Evolutionary conservation across 2,329 filamentous ascomycete species (phyloP).

Genomic region (Harringtonia lauricola): DNA sequence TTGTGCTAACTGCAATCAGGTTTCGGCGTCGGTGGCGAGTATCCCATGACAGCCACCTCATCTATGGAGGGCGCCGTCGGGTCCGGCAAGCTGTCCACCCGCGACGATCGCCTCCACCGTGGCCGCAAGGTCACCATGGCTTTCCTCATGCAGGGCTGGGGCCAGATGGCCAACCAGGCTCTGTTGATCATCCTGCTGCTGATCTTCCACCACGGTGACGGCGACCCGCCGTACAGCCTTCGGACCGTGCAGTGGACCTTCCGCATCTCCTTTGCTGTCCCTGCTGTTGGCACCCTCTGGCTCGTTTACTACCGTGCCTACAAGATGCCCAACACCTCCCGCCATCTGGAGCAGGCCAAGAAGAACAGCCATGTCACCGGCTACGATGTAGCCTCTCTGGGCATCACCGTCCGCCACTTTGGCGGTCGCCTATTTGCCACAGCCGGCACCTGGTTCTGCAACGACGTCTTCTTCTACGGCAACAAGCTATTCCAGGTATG

Average conservation of each 20-base stretch:
- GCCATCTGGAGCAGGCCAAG: slow-evolving; percentile 73
- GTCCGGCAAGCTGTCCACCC: slow-evolving; percentile 78
- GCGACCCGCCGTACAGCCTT: slow-evolving; percentile 65
- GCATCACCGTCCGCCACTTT: slow-evolving; percentile 70
- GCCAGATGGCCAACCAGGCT: slow-evolving; percentile 89
- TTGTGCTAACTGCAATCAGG: slow-evolving; percentile 16
- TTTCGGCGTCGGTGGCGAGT: slow-evolving; percentile 69
- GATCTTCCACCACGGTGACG: slow-evolving; percentile 74
- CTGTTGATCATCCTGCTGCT: slow-evolving; percentile 76
- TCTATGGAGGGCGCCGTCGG: slow-evolving; percentile 87
- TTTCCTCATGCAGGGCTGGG: slow-evolving; percentile 98
- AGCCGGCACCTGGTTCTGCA: slow-evolving; percentile 84
- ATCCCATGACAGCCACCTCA: slow-evolving; percentile 92
- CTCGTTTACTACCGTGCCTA: slow-evolving; percentile 91
- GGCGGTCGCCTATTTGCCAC: slow-evolving; percentile 80
- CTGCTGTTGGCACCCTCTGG: slow-evolving; percentile 84
- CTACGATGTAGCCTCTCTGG: slow-evolving; percentile 79
- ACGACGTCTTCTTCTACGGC: slow-evolving; percentile 98
- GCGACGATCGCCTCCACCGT: slow-evolving; percentile 87
- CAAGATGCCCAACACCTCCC: slow-evolving; percentile 85
- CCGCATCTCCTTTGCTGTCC: slow-evolving; percentile 84
- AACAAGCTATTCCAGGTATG: slow-evolving; percentile 15
- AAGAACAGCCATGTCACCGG: slow-evolving; percentile 79
- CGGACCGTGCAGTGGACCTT: slow-evolving; percentile 82
- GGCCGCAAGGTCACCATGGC: slow-evolving; percentile 91